Evolutionary conservation across 306 rosid genomes (phyloP), one percentile per base, ranked within the genome.

Genomic region (Acacia confusa): DNA sequence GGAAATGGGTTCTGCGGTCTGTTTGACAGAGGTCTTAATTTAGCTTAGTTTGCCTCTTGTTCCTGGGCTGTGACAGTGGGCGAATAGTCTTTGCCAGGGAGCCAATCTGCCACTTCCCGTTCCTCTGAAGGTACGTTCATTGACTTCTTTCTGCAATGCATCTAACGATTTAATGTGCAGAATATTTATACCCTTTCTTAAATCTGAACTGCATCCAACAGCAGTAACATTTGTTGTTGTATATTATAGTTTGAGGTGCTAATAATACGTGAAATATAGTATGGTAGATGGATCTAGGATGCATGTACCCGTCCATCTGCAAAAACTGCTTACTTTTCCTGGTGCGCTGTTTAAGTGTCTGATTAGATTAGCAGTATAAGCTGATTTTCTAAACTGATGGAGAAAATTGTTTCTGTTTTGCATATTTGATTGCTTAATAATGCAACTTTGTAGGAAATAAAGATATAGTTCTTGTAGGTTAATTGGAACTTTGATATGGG

Each of bases 1-100:
- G 22, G 38, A 57, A 55, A 22, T 10, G 12, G 63, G 34, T 55
- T 55, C 60, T 75, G 19, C 28, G 13, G 4, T 8, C 25, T n/a
- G 20, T 38, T n/a, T 22, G 14, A 24, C 2, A 20, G 36, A 24
- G 4, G 22, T 45, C 28, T 28, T 57, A 25, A n/a, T 60, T 84
- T 22, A 45, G 34, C 25, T 74, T 52, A 0, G 15, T 48, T 84
- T 70, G 24, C 41, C 34, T 4, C 70, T 50, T 63, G 32, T 16
- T 27, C 69, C 66, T 32, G 67, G 52, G 38, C 69, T 83, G 30
- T 85, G 72, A 87, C 90, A 95, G 98, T 93, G 98, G 98, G 99
- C 94, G 28, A 93, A 93, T 71, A 90, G 99, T 81, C 98, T 95
- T 64, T 86, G 87, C 87, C 99, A 95, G 81, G 99, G 99, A 84